A percentile compares a stretch with the other conserved stretches of the same genome.
phyloP scores from a whole-genome alignment of 345 rosid genomes.

The Eutrema japonicum region DNA sequence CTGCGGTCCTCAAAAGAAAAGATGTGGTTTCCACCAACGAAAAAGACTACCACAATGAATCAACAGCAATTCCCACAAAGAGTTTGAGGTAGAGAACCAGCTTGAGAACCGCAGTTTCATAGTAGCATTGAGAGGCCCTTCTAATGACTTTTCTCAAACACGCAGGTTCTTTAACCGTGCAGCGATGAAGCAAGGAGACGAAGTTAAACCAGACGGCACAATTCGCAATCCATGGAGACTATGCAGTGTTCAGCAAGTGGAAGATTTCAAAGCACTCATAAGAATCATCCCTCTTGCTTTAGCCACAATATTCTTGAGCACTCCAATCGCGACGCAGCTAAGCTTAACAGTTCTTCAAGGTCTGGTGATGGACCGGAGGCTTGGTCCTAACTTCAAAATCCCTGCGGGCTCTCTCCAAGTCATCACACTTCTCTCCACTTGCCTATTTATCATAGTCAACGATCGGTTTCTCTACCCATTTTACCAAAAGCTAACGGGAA shows the following conservation, averaged over 20 bases:
- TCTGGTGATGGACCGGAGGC: conserved; percentile 56
- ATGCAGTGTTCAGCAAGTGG: conserved; percentile 60
- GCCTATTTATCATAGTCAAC: conserved; percentile 44
- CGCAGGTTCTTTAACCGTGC: conserved; percentile 40
- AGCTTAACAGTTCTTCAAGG: conserved; percentile 61
- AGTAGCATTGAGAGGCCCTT: neutral
- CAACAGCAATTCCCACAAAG: conserved; percentile 25
- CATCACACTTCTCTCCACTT: conserved; percentile 43
- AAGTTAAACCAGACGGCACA: conserved; percentile 44
- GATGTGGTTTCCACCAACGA: conserved; percentile 35
- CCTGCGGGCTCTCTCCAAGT: conserved; percentile 63
- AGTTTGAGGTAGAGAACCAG: conserved; percentile 46
- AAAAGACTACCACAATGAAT: conserved; percentile 48
- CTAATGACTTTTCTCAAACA: neutral
- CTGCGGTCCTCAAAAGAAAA: conserved; percentile 50
- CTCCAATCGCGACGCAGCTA: conserved; percentile 46
- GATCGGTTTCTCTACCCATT: conserved; percentile 50
- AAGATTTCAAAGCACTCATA: conserved; percentile 61
- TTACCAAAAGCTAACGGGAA: conserved; percentile 46
- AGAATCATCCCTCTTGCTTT: conserved; percentile 57
- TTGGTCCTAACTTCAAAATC: conserved; percentile 54
- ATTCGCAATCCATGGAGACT: conserved; percentile 55
- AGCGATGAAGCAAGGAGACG: conserved; percentile 54
- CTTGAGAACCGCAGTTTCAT: neutral
- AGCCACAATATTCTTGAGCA: conserved; percentile 47